Conservation (phyloP, 768 basidiomycete species). For the Galerina marginata region DNA sequence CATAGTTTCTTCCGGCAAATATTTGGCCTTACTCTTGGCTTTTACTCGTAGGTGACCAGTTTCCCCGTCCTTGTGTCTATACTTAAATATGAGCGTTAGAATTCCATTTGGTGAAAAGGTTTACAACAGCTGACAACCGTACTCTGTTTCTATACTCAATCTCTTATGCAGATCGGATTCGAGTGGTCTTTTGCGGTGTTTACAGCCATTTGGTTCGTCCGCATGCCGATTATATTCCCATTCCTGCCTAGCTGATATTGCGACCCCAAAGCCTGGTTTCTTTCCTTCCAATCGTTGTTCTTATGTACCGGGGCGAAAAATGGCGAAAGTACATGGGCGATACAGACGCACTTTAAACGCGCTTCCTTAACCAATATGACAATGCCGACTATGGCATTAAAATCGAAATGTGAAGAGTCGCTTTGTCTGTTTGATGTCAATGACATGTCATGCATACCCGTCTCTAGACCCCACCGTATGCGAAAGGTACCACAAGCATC, state of each 20-base stretch:
- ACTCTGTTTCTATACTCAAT: neutral
- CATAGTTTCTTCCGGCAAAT: constrained; percentile 41
- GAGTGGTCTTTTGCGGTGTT: constrained; percentile 45
- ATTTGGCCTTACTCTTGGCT: constrained; percentile 42
- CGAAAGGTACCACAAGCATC: no score
- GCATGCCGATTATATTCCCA: neutral
- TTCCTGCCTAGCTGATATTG: neutral
- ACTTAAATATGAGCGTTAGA: constrained; percentile 17
- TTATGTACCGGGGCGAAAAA: constrained; percentile 39
- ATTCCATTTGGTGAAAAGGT: constrained; percentile 44
- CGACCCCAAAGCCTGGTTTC: constrained; percentile 30
- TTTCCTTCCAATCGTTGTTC: constrained; percentile 38
- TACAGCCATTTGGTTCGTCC: constrained; percentile 37
- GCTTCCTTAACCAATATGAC: no score
- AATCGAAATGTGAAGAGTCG: no score
- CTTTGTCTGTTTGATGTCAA: no score
- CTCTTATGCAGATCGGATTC: constrained; percentile 37
- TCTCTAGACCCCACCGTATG: no score
- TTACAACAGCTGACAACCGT: neutral
- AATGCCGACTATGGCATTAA: no score
- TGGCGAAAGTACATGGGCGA: constrained; percentile 37
- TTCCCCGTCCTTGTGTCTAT: neutral
- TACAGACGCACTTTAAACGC: constrained; percentile 17
- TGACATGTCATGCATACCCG: no score
- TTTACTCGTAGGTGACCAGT: constrained; percentile 38